Evolutionary conservation across 2,329 filamentous ascomycete species (phyloP), one percentile per base, ranked within the genome.

Genomic region (Endocalyx cinctus): DNA sequence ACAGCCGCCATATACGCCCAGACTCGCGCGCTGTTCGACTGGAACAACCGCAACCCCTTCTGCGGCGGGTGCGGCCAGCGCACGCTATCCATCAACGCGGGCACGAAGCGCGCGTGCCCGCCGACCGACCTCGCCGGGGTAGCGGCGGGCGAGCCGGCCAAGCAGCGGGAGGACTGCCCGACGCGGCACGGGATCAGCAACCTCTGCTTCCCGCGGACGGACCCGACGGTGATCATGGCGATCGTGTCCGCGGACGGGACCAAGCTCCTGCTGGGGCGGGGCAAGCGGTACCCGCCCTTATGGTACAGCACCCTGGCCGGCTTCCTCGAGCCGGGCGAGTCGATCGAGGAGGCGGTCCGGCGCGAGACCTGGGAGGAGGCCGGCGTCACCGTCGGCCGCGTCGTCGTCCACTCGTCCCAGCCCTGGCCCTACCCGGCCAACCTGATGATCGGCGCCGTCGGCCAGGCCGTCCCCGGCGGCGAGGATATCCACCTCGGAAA

Each of bases 141-240:
- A 26, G 51, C 55, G 16, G 55, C 53, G 36, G 60, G 55, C 25
- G 59, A 58, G 16, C 57, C 59, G 11, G 60, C 72, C 7, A 59
- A 59, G 17, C 66, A 75, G 26, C 79, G 87, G 7, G 72, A 72
- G 2, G 73, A 82, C 13, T 98, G 92, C 61, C 80, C 77, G 6
- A 94, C 89, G 1, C 78, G 92, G 34, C 83, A 79, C 25, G 88
- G 87, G 17, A 67, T 98, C 28, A 94, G 88, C 19, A 98, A 98
- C 62, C 72, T 96, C 33, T 83, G 75, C 53, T 97, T 96, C 69
- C 90, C 90, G 3, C 79, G 89, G 31, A 96, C 90, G 2, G 89
- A 96, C 51, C 88, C 89, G 1, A 94, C 87, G 17, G 88, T 97
- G 58, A 98, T 98, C 63, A 89, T 94, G 64, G 90, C 89, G 1